Evolutionary conservation across 2,329 filamentous ascomycete species (phyloP).

Genomic region (Podosphaera leucotricha): DNA sequence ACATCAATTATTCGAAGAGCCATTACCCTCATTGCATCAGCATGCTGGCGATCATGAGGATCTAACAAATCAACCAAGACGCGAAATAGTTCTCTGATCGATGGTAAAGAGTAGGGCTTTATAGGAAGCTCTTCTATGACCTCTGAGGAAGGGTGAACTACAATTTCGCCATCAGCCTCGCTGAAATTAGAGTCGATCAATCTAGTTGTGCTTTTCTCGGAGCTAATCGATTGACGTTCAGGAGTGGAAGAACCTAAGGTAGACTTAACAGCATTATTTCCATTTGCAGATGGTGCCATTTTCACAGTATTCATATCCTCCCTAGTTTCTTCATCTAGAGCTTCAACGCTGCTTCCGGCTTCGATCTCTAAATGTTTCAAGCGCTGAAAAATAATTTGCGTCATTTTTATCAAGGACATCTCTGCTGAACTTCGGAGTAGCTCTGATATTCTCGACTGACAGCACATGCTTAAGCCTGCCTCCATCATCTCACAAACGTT

Average conservation of each 20-base stretch:
- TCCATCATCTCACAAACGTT: constrained; percentile 99
- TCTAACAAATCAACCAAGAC: constrained; percentile 86
- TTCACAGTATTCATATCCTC: constrained; percentile 53
- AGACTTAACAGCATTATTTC: constrained; percentile 31
- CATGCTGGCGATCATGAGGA: constrained; percentile 77
- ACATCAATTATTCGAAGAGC: constrained; percentile 92
- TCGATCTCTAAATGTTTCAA: constrained; percentile 70
- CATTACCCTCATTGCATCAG: constrained; percentile 92
- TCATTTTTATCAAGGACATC: constrained; percentile 97
- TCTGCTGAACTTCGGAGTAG: constrained; percentile 78
- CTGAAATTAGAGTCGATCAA: constrained; percentile 6
- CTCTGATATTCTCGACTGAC: constrained; percentile 74
- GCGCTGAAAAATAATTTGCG: constrained; percentile 89
- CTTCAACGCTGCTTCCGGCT: constrained; percentile 39
- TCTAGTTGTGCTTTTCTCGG: constrained; percentile 17
- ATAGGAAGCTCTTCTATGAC: constrained; percentile 26
- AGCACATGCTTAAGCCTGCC: constrained; percentile 89
- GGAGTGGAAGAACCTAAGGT: constrained; percentile 22
- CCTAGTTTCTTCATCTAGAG: constrained; percentile 40
- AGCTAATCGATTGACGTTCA: constrained; percentile 18
- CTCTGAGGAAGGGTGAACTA: constrained; percentile 12
- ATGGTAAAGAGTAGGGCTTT: constrained; percentile 78
- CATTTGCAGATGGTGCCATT: constrained; percentile 58
- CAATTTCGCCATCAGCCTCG: constrained; percentile 11
- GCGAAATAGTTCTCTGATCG: constrained; percentile 80